A percentile compares a stretch with the other conserved stretches of the same genome.
Conservation (phyloP, 2,329 filamentous ascomycete genomes). For the Colletotrichum sojae region DNA sequence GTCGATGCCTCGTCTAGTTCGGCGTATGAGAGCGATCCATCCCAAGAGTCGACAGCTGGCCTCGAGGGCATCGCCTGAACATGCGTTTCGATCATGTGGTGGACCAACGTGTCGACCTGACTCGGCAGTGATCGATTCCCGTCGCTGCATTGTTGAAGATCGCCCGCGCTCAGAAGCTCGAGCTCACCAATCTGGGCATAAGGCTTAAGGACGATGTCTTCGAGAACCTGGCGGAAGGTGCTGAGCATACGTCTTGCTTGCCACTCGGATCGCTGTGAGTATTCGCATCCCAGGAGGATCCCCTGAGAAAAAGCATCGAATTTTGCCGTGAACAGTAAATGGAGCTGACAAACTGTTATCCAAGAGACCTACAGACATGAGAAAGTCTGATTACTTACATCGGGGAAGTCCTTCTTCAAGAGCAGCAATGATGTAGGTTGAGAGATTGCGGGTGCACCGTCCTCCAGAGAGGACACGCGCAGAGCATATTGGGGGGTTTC, state of each 20-base stretch:
- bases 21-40: conserved; percentile 43
- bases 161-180: conserved; percentile 14
- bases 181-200: conserved; percentile 17
- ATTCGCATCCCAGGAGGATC: conserved; percentile 19
- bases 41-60: conserved; percentile 45
- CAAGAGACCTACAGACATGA: not conserved
- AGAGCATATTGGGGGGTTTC: too few relatives aligned
- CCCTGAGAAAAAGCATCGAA: conserved; percentile 17
- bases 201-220: conserved; percentile 16
- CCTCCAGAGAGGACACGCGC: too few relatives aligned
- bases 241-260: conserved; percentile 10
- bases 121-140: conserved; percentile 14
- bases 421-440: too few relatives aligned
- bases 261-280: conserved; percentile 19
- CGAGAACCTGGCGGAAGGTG: conserved; percentile 16
- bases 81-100: conserved; percentile 16
- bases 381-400: not conserved
- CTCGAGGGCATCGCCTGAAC: conserved; percentile 22
- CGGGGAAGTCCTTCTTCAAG: not conserved
- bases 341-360: conserved; percentile 10
- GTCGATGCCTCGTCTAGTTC: conserved; percentile 44
- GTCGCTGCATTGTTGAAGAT: conserved; percentile 16
- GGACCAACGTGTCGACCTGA: not conserved
- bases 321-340: conserved; percentile 16
- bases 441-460: too few relatives aligned